A percentile compares a stretch with the other conserved stretches of the same genome.
Evolutionary conservation across 257 asterid species (phyloP).

Genomic region (Solanum virginianum): DNA sequence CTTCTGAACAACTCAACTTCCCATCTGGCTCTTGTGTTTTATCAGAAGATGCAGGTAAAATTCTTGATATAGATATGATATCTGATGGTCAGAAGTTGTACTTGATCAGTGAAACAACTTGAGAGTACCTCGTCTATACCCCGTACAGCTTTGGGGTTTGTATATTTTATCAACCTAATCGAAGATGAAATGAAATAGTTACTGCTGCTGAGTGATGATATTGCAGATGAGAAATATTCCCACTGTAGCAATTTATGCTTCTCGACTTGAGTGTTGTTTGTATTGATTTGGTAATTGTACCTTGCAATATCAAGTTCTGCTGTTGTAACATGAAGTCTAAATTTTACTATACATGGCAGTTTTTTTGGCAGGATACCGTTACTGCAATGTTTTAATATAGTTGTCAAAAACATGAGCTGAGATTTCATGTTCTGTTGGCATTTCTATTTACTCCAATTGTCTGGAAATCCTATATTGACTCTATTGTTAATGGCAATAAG

Average conservation of each 20-base stretch:
- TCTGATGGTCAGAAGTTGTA: constrained; percentile 60
- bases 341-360: neutral
- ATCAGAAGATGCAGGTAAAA: constrained; percentile 82
- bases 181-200: neutral
- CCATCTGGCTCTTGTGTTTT: constrained; percentile 36
- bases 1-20: constrained; percentile 33
- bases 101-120: constrained; percentile 29
- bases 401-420: neutral
- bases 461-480: neutral
- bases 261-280: neutral
- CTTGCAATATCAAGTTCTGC: neutral
- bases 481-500: neutral
- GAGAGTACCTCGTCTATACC: neutral
- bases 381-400: neutral
- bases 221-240: neutral
- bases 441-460: neutral
- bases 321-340: neutral
- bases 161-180: neutral
- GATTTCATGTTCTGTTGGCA: neutral
- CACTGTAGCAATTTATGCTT: neutral
- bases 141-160: neutral
- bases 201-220: neutral
- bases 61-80: constrained; percentile 57
- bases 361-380: neutral
- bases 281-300: neutral